Conservation (phyloP, 2,329 filamentous ascomycete species). For the Hypoxylon sp. region DNA sequence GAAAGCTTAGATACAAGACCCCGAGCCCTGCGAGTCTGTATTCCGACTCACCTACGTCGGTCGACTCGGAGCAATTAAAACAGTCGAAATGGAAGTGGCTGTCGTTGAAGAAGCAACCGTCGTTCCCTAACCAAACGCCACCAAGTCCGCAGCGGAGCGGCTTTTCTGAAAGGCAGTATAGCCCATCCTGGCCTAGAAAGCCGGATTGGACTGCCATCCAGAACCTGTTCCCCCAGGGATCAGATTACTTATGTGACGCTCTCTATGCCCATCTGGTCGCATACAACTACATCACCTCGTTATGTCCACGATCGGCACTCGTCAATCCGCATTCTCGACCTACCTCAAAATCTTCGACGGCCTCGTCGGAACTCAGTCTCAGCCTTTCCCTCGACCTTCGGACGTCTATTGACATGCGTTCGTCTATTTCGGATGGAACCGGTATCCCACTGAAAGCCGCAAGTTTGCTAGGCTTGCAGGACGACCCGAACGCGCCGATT, state of each 20-base stretch:
- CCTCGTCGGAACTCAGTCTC: conserved; percentile 26
- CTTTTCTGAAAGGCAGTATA: conserved; percentile 25
- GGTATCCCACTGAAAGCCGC: conserved; percentile 60
- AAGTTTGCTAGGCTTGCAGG: conserved; percentile 61
- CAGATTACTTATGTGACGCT: conserved; percentile 68
- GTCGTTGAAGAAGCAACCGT: conserved; percentile 34
- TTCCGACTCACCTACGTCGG: conserved; percentile 35
- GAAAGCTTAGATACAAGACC: conserved; percentile 60
- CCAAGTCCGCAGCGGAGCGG: conserved; percentile 26
- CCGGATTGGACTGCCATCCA: conserved; percentile 60
- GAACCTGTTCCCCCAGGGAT: conserved; percentile 64
- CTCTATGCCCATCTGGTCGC: conserved; percentile 70
- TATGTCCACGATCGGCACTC: conserved; percentile 49
- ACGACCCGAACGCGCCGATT: conserved; percentile 38
- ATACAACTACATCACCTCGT: conserved; percentile 66
- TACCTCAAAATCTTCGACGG: conserved; percentile 35
- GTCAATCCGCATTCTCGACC: conserved; percentile 20
- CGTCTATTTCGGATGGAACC: conserved; percentile 39
- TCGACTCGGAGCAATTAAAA: conserved; percentile 35
- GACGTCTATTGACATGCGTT: conserved; percentile 33
- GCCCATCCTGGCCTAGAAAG: conserved; percentile 33
- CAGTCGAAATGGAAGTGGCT: conserved; percentile 48
- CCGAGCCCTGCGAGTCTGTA: conserved; percentile 33
- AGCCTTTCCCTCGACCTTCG: conserved; percentile 30
- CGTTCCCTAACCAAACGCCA: conserved; percentile 27